These are phyloP conservation scores for Ceratocystis albifundus DNA, from an alignment of 2,329 filamentous ascomycete species.

Conservation along the genomic window DNA sequence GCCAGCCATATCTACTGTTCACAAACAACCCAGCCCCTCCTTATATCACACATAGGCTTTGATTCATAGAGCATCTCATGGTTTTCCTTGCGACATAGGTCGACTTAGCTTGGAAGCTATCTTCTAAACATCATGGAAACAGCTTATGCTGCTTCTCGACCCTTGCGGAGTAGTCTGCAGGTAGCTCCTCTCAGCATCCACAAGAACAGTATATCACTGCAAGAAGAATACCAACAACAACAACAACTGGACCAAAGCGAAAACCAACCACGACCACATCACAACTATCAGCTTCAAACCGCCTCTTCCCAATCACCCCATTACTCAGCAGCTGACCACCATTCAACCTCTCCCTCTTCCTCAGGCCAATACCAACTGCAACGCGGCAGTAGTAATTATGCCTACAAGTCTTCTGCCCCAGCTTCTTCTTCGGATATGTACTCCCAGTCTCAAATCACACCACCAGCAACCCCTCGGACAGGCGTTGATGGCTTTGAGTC, in stretches of 20 bases:
- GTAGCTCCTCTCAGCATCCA: conserved; percentile 48
- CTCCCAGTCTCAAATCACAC: conserved; percentile 56
- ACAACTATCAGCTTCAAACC: conserved; percentile 2
- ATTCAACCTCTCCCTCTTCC: conserved; percentile 26
- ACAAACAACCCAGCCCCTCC: neutral
- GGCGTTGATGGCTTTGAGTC: conserved; percentile 47
- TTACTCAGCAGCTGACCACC: conserved; percentile 9
- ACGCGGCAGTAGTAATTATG: conserved; percentile 13
- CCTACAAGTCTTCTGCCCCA: conserved; percentile 24
- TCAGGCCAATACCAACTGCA: conserved; percentile 17
- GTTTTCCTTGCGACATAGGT: conserved; percentile 11
- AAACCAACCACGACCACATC: neutral
- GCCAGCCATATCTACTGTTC: neutral
- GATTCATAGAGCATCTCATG: conserved; percentile 10
- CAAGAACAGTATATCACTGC: conserved; percentile 30
- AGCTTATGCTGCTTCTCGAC: conserved; percentile 29
- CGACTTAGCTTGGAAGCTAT: conserved; percentile 18
- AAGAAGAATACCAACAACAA: conserved; percentile 9
- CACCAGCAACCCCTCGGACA: conserved; percentile 61
- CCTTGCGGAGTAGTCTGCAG: conserved; percentile 46
- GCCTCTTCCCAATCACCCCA: neutral
- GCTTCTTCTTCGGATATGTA: conserved; percentile 31
- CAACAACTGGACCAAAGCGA: conserved; percentile 6
- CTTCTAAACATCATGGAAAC: conserved; percentile 4
- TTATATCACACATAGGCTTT: neutral